These are phyloP conservation scores for Penicillium coprophilum DNA, from an alignment of 495 filamentous ascomycete species.

Conservation along the genomic window DNA sequence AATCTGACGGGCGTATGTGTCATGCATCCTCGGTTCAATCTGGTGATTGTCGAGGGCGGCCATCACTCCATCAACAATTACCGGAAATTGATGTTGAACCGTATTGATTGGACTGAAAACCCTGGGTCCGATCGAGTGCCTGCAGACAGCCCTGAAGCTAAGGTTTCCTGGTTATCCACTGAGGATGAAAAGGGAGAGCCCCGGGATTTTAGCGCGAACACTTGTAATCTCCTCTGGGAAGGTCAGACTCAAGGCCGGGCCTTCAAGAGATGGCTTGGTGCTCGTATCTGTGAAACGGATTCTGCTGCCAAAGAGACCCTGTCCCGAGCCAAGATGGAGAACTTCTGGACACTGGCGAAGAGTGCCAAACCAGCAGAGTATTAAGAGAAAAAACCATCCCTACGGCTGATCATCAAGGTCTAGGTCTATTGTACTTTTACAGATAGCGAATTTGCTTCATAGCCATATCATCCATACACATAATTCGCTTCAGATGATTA, in stretches of 20 bases:
- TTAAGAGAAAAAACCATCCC: slow-evolving; percentile 9
- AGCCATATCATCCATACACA: slow-evolving; percentile 15
- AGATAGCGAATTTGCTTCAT: slow-evolving; percentile 10
- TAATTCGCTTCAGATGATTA: slow-evolving; percentile 19
- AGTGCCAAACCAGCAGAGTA: slow-evolving; percentile 48
- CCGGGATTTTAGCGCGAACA: slow-evolving; percentile 77
- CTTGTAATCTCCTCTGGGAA: slow-evolving; percentile 81
- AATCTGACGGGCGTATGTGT: slow-evolving; percentile 84
- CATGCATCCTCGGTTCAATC: slow-evolving; percentile 80
- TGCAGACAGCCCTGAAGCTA: slow-evolving; percentile 59
- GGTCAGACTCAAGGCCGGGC: slow-evolving; percentile 73
- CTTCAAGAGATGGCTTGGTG: slow-evolving; percentile 80
- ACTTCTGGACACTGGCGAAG: slow-evolving; percentile 94
- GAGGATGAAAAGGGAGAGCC: slow-evolving; percentile 77
- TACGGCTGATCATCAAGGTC: not conserved
- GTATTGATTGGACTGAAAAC: slow-evolving; percentile 94
- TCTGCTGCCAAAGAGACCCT: slow-evolving; percentile 80
- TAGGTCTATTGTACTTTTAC: slow-evolving; percentile 6
- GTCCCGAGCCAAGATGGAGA: slow-evolving; percentile 82
- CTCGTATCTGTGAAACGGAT: slow-evolving; percentile 84
- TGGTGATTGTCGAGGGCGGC: slow-evolving; percentile 91
- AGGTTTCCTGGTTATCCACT: slow-evolving; percentile 69
- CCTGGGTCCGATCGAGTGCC: slow-evolving; percentile 62
- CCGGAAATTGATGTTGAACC: slow-evolving; percentile 86
- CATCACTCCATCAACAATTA: slow-evolving; percentile 75